Evolutionary conservation across 371 early-diverging fungal genomes (phyloP), one percentile per base, ranked within the genome.

Genomic region (Apophysomyces sp.): DNA sequence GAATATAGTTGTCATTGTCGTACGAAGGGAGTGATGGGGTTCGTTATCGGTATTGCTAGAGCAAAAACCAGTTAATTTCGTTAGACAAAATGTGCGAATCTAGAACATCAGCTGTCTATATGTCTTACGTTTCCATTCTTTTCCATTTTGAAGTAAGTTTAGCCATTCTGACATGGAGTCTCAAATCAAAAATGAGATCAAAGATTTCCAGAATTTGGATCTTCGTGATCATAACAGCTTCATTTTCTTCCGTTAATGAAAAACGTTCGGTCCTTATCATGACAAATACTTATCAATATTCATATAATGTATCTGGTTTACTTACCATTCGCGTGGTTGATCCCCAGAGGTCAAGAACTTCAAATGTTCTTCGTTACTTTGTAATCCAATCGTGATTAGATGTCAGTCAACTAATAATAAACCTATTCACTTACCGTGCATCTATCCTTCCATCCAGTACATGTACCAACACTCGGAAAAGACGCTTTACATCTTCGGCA

Each of bases 181-280:
- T 62, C 8, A 85, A 55, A 41, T 76, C 73, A 31, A 83, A 69
- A 12, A 85, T 68, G 21, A 74, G 53, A 39, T 85, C 81, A 56
- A 85, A 75, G 24, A 85, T 77, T 15, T 65, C 44, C 34, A 81
- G 60, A 4, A 81, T 76, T 51, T 80, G 80, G 12, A 85, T 80
- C 60, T 85, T 85, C 21, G 71, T 65, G 28, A 76, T 67, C 71
- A 83, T 79, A 12, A 74, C 69, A 3, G 66, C 61, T 24, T 66
- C 68, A 29, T 72, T 81, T 11, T 60, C 59, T 59, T 84, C 84
- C 16, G 74, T 75, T 51, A 73, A 63, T 3, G 63, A 49, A 49
- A 74, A 84, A 15, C 80, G 69, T 4, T 78, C 80, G 21, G 52
- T 52, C 58, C 63, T 70, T 57, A 18, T 57, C 2, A 18, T 13